Evolutionary conservation across 257 asterid species (phyloP).

Genomic region (Forsythia viridissima): DNA sequence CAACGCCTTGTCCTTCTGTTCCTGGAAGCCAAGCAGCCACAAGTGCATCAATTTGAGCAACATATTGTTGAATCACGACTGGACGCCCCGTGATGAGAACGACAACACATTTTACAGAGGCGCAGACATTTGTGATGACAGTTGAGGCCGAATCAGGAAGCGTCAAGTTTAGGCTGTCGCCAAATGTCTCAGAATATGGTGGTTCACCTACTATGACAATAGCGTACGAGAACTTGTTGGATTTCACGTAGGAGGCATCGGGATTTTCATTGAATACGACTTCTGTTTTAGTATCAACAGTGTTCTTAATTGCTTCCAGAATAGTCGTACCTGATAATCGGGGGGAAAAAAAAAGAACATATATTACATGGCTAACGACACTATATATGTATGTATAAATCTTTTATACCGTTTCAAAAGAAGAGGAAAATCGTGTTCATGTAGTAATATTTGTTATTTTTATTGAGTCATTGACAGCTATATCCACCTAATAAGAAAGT

Average conservation of each 20-base stretch:
- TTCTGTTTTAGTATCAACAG: slow-evolving; percentile 23
- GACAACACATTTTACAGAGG: slow-evolving; percentile 32
- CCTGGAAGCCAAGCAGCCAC: slow-evolving; percentile 51
- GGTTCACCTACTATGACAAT: slow-evolving; percentile 41
- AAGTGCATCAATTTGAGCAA: slow-evolving; percentile 30
- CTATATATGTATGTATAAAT: no score
- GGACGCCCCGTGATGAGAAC: slow-evolving; percentile 45
- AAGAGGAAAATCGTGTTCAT: no score
- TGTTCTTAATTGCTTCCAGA: slow-evolving; percentile 25
- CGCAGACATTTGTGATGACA: slow-evolving; percentile 30
- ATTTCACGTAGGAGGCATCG: slow-evolving; percentile 18
- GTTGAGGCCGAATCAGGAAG: slow-evolving; percentile 19
- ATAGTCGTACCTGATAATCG: slow-evolving; percentile 36
- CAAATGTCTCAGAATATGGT: slow-evolving; percentile 42
- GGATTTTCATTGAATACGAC: slow-evolving; percentile 31
- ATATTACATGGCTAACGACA: no score
- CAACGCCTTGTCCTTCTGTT: slow-evolving; percentile 43
- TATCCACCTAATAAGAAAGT: no score
- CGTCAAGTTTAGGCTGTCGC: slow-evolving; percentile 43
- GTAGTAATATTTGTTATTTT: no score
- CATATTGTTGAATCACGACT: slow-evolving; percentile 33
- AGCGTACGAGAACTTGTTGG: slow-evolving; percentile 34
- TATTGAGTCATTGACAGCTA: no score
- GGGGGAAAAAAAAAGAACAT: neutral
- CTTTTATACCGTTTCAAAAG: no score